phyloP scores from a whole-genome alignment of 73 alveolate species.

The Stentor roeselii region DNA sequence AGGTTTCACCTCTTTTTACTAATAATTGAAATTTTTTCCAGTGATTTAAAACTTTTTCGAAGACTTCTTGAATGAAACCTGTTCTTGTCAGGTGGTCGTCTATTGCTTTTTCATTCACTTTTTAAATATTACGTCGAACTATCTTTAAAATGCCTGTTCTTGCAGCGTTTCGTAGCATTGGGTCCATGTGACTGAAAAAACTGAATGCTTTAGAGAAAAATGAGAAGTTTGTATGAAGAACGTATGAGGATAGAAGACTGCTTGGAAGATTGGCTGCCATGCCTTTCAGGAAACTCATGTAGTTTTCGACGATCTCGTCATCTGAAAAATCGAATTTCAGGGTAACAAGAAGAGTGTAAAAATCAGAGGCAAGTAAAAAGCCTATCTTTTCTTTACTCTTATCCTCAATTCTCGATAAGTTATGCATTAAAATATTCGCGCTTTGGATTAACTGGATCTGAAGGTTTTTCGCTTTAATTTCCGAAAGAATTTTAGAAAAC shows the following conservation, averaged over 20 bases:
- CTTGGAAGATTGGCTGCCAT: background rate
- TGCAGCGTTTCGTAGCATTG: slow-evolving; percentile 21
- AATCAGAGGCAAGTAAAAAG: background rate
- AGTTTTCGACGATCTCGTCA: slow-evolving; percentile 25
- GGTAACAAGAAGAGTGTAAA: background rate
- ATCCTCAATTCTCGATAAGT: background rate
- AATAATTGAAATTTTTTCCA: background rate
- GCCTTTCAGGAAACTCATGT: slow-evolving; percentile 2
- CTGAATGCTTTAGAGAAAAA: background rate
- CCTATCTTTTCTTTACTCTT: background rate
- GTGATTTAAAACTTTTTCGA: background rate
- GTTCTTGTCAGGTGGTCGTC: background rate
- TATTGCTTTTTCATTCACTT: background rate
- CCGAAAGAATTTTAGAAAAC: background rate
- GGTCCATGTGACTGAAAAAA: background rate
- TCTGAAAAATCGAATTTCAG: background rate
- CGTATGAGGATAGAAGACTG: background rate
- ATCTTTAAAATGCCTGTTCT: slow-evolving; percentile 16
- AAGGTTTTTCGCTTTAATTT: background rate
- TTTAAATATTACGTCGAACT: background rate
- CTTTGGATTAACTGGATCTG: slow-evolving; percentile 1
- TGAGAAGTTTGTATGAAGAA: background rate
- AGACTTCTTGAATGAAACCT: background rate
- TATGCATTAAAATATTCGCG: slow-evolving; percentile 3
- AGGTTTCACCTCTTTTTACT: background rate